Conservation (phyloP, 169 alveolate genomes). For the Cyclospora cayetanensis region DNA sequence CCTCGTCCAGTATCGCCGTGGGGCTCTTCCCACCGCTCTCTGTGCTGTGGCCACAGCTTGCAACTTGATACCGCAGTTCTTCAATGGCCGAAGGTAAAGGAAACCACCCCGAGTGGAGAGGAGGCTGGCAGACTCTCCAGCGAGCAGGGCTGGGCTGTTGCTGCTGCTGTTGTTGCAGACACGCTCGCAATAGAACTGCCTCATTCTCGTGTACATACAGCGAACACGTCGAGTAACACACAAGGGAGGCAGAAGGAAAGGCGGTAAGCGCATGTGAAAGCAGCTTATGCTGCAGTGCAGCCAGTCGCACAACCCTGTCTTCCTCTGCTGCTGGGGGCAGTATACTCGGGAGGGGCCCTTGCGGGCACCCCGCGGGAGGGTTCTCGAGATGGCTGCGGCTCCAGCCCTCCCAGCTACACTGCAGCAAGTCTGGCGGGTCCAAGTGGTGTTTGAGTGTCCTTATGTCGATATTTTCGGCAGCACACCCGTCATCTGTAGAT, state of each 20-base stretch:
- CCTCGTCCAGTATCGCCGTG: neutral
- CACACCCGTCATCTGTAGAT: neutral
- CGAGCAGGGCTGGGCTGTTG: neutral
- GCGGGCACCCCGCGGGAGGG: neutral
- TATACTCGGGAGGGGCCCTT: neutral
- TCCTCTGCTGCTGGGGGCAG: constrained; percentile 18
- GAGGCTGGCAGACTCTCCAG: constrained; percentile 13
- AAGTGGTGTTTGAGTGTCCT: too few relatives aligned
- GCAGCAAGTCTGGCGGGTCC: constrained; percentile 41
- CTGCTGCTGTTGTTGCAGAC: constrained; percentile 50
- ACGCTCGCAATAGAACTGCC: constrained; percentile 60
- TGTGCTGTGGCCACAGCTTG: neutral
- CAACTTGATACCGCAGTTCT: constrained; percentile 25
- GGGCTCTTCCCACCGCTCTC: neutral
- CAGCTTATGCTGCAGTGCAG: constrained; percentile 75
- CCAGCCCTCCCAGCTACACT: constrained; percentile 56
- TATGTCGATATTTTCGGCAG: too few relatives aligned
- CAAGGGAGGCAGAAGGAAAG: constrained; percentile 67
- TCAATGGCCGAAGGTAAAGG: constrained; percentile 28
- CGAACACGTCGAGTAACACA: constrained; percentile 82
- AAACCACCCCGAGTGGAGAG: constrained; percentile 58
- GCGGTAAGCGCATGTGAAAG: constrained; percentile 75
- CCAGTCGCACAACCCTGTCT: constrained; percentile 67
- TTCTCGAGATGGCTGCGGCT: neutral
- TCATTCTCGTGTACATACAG: constrained; percentile 79